phyloP scores from a whole-genome alignment of 306 rosid genomes.

The Quillaja saponaria region DNA sequence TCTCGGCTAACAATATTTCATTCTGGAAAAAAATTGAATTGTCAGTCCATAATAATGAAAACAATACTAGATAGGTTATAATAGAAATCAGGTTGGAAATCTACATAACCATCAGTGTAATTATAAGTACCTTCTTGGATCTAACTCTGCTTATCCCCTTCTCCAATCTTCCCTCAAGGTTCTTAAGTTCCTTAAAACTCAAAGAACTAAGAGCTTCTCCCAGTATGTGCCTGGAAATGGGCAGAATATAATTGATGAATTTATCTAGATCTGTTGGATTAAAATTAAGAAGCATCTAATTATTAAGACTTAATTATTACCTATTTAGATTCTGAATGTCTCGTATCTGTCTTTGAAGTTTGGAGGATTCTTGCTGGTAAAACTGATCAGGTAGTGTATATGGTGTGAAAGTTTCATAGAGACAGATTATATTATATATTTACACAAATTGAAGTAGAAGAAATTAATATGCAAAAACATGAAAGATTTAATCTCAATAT shows the following conservation, averaged over 20 bases:
- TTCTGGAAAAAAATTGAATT: conserved; percentile 44
- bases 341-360: conserved; percentile 77
- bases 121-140: conserved; percentile 67
- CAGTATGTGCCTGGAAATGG: conserved; percentile 62
- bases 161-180: conserved; percentile 88
- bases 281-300: not conserved
- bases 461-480: no score
- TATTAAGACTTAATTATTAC: conserved; percentile 38
- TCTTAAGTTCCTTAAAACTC: conserved; percentile 77
- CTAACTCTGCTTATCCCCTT: conserved; percentile 88
- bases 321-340: conserved; percentile 85
- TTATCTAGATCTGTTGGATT: not conserved
- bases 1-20: conserved; percentile 75
- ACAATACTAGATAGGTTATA: not conserved
- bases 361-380: conserved; percentile 91
- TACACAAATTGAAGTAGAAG: no score
- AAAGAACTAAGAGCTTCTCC: conserved; percentile 84
- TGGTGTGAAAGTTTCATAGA: conserved; percentile 13
- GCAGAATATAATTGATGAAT: not conserved
- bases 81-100: no score
- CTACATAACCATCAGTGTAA: no score
- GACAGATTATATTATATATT: no score
- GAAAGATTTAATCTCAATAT: no score
- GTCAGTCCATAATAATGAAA: conserved; percentile 21
- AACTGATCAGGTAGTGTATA: conserved; percentile 43